phyloP scores from a whole-genome alignment of 2,329 filamentous ascomycete species.

The Acrocalymma vagum region DNA sequence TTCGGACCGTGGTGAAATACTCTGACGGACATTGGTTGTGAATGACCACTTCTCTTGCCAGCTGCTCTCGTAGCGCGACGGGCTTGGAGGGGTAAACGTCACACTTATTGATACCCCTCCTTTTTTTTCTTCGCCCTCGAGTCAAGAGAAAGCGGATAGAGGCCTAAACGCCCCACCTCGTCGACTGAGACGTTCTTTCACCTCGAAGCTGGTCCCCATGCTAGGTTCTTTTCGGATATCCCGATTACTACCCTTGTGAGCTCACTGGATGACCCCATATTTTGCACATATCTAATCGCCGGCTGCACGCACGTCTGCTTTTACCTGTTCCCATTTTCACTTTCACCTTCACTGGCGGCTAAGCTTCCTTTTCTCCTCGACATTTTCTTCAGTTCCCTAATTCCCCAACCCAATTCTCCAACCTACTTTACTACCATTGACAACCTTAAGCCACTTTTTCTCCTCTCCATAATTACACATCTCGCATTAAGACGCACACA shows the following conservation, averaged over 20 bases:
- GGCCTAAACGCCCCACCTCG: constrained; percentile 23
- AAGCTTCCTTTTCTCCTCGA: too few relatives aligned
- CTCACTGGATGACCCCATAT: constrained; percentile 7
- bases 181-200: too few relatives aligned
- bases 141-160: constrained; percentile 20
- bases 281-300: constrained; percentile 28
- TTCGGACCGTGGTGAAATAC: too few relatives aligned
- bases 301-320: neutral
- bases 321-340: neutral
- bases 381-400: neutral
- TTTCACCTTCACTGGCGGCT: neutral
- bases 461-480: constrained; percentile 3
- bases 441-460: constrained; percentile 13
- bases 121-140: constrained; percentile 17
- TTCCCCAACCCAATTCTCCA: neutral
- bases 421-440: neutral
- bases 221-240: too few relatives aligned
- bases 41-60: too few relatives aligned
- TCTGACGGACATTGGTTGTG: too few relatives aligned
- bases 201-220: too few relatives aligned
- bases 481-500: constrained; percentile 9
- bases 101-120: constrained; percentile 27
- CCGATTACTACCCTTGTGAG: constrained; percentile 9
- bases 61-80: constrained; percentile 21
- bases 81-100: constrained; percentile 21